phyloP scores from a whole-genome alignment of 225 moss, liverwort and hornwort species.

The Thuidium tamariscinum region DNA sequence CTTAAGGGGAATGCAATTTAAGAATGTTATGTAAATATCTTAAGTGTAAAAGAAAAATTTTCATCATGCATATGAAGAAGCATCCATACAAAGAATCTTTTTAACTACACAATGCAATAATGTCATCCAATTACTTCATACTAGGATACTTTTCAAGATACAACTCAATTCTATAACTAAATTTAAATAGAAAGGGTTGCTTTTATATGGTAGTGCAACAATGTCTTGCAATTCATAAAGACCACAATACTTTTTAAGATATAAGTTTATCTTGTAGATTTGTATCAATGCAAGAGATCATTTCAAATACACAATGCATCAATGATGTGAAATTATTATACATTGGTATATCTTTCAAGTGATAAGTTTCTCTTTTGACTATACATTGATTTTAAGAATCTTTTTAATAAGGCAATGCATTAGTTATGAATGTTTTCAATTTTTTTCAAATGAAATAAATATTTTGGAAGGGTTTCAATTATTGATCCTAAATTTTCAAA shows the following conservation, averaged over 20 bases:
- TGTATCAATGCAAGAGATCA: not conserved
- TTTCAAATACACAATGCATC: not conserved
- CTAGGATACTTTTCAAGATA: not conserved
- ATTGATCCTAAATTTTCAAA: not conserved
- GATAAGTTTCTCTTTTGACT: not conserved
- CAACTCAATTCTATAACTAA: not conserved
- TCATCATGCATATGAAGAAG: not conserved
- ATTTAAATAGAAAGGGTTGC: not conserved
- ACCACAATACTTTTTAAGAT: not conserved
- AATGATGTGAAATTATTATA: not conserved
- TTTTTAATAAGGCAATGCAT: not conserved
- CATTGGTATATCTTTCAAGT: not conserved
- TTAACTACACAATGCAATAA: not conserved
- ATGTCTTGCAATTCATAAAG: not conserved
- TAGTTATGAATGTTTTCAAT: not conserved
- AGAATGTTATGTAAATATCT: not conserved
- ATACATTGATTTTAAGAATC: not conserved
- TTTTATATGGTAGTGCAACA: no score
- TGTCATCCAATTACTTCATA: not conserved
- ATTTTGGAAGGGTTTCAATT: not conserved
- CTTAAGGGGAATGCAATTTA: accelerated
- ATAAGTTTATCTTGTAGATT: not conserved
- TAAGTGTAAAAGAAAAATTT: not conserved
- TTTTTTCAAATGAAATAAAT: not conserved
- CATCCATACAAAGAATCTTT: not conserved